Evolutionary conservation across 1,139 yeast genomes (phyloP), one percentile per base, ranked within the genome.

Genomic region (Wickerhamomyces sp.): DNA sequence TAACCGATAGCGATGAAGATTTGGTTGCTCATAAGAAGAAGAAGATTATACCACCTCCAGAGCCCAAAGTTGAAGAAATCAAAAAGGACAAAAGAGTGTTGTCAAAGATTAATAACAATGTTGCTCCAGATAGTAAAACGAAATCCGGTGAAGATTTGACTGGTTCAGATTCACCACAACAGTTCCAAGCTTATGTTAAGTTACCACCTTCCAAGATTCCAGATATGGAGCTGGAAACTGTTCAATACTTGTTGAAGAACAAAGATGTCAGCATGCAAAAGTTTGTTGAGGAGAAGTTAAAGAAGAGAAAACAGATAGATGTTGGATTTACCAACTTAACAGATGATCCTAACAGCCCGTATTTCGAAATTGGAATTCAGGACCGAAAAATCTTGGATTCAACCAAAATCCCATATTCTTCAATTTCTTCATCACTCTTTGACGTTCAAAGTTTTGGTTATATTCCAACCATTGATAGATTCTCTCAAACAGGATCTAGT

Each of bases 171-270:
- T 37, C 51, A 11, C 54, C 52, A 32, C 59, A 55, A 41, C 59
- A 55, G 27, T 69, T 70, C 41, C 95, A 86, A 60, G 91, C 95
- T 10, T 87, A 88, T 67, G 95, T 88, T 58, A 85, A 87, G 55
- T 68, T 89, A 38, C 95, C 96, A 10, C 85, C 94, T 30, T 85
- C 96, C 3, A 88, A 90, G 67, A 86, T 91, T 56, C 97, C 98
- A 11, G 97, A 91, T 65, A 77, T 91, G 77, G 95, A 89, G 45
- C 73, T 91, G 55, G 82, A 86, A 35, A 87, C 96, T 7, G 91
- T 91, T 27, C 88, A 88, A 43, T 76, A 80, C 44, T 82, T 89
- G 27, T 69, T 87, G 49, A 73, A 78, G 45, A 94, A 84, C 52
- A 89, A 90, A 67, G 85, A 89, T 54, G 81, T 76, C 46, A 84